phyloP scores from a whole-genome alignment of 1,284 basidiomycete genomes.

The Kwoniella shivajii region DNA sequence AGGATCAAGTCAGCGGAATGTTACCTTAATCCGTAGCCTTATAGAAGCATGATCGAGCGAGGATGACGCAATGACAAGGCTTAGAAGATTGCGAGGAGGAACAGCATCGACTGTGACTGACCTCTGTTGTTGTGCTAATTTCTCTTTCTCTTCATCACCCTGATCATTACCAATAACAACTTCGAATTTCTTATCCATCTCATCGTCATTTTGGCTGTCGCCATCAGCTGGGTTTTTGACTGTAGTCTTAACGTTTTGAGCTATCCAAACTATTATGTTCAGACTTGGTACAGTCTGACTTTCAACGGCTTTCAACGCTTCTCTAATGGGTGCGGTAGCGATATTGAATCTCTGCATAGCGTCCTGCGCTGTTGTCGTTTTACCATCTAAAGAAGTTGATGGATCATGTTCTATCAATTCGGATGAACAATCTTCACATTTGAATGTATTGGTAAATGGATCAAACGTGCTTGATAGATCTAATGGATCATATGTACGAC shows the following conservation, averaged over 20 bases:
- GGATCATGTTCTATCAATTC: conserved; percentile 88
- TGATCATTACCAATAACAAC: conserved; percentile 80
- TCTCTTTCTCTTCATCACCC: conserved; percentile 70
- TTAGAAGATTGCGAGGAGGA: neutral
- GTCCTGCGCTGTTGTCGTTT: conserved; percentile 81
- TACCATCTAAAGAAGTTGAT: conserved; percentile 60
- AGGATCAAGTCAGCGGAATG: neutral
- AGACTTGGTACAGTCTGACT: conserved; percentile 54
- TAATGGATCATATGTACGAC: conserved; percentile 78
- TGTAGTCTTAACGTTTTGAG: conserved; percentile 41
- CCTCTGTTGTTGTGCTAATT: conserved; percentile 73
- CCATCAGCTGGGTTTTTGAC: conserved; percentile 71
- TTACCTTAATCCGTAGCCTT: neutral
- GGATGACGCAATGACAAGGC: neutral
- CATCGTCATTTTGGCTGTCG: conserved; percentile 61
- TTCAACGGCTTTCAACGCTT: conserved; percentile 85
- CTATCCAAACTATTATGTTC: conserved; percentile 50
- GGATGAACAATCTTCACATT: conserved; percentile 63
- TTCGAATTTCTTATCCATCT: conserved; percentile 62
- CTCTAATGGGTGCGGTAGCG: conserved; percentile 83
- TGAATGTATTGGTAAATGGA: conserved; percentile 32
- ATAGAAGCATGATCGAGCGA: neutral
- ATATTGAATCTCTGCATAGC: conserved; percentile 93
- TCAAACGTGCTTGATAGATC: conserved; percentile 79
- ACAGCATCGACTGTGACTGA: too few species aligned